phyloP scores from a whole-genome alignment of 2,329 filamentous ascomycete species.

The Didymella pomorum region DNA sequence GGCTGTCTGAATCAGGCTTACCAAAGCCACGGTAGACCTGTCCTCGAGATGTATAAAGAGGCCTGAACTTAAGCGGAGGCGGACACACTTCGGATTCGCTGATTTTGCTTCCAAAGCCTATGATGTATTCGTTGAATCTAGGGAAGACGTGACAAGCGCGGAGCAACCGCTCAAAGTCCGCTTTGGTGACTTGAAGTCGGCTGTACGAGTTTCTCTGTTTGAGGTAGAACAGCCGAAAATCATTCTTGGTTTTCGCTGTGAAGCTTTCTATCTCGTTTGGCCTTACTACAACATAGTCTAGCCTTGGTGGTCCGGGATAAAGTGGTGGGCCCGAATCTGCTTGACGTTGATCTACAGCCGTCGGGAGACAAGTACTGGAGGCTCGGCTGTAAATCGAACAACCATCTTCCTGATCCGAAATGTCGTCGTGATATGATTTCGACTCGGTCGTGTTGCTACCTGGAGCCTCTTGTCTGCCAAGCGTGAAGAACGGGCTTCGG shows the following conservation, averaged over 20 bases:
- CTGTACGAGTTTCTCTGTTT: constrained; percentile 29
- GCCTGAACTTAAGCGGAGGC: constrained; percentile 24
- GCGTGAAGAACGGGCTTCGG: too few species aligned
- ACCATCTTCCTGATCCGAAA: too few species aligned
- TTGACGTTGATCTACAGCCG: constrained; percentile 5
- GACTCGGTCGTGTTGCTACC: too few species aligned
- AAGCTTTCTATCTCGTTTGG: not conserved
- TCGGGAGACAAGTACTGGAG: constrained; percentile 1
- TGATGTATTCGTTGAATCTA: constrained; percentile 31
- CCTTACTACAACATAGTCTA: not conserved
- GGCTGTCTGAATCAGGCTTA: not conserved
- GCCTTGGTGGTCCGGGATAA: constrained; percentile 1
- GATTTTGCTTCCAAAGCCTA: constrained; percentile 23
- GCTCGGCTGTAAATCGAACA: not conserved
- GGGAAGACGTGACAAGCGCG: constrained; percentile 29
- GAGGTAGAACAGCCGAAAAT: constrained; percentile 34
- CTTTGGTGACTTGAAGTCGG: constrained; percentile 29
- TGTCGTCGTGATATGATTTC: too few species aligned
- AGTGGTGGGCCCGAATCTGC: not conserved
- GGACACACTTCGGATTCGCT: constrained; percentile 30
- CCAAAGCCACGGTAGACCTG: constrained; percentile 2
- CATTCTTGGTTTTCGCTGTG: constrained; percentile 17
- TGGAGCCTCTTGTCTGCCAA: too few species aligned
- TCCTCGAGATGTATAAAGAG: not conserved
- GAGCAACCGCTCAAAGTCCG: constrained; percentile 4